These are phyloP conservation scores for Ganoderma lucidum DNA, from an alignment of 1,284 basidiomycete species.

Conservation along the genomic window DNA sequence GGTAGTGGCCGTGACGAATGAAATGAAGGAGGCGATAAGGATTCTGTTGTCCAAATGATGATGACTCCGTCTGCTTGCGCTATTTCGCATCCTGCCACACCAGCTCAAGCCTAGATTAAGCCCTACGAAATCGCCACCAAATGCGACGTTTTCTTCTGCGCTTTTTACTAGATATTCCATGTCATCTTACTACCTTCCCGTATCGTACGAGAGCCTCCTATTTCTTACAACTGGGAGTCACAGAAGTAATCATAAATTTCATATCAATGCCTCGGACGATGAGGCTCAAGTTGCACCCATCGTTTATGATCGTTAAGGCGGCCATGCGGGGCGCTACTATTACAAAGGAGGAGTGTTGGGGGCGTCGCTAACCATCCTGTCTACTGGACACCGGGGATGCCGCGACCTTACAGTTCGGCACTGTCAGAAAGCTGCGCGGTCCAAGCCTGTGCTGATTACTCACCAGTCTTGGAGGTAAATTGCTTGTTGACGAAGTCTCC, in stretches of 20 bases:
- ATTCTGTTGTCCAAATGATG: constrained; percentile 5
- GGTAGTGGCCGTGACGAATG: background rate
- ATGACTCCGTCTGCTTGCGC: background rate
- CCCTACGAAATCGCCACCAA: background rate
- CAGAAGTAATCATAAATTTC: no score
- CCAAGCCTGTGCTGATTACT: constrained; percentile 5
- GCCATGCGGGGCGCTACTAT: no score
- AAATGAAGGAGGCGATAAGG: constrained; percentile 7
- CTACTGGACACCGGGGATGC: constrained; percentile 40
- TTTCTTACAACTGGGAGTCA: no score
- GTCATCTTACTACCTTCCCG: no score
- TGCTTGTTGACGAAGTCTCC: constrained; percentile 42
- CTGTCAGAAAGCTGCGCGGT: background rate
- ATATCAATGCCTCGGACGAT: no score
- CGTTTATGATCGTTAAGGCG: no score
- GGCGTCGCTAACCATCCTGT: background rate
- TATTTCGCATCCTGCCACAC: background rate
- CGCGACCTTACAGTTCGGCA: constrained; percentile 30
- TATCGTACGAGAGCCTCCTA: no score
- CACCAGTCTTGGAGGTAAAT: constrained; percentile 34
- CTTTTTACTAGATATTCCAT: no score
- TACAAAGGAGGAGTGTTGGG: background rate
- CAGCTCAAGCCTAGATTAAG: background rate
- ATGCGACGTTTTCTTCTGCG: background rate
- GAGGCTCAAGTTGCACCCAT: no score